Evolutionary conservation across 2,329 filamentous ascomycete species (phyloP), one percentile per base, ranked within the genome.

Genomic region (Geosmithia morbida): DNA sequence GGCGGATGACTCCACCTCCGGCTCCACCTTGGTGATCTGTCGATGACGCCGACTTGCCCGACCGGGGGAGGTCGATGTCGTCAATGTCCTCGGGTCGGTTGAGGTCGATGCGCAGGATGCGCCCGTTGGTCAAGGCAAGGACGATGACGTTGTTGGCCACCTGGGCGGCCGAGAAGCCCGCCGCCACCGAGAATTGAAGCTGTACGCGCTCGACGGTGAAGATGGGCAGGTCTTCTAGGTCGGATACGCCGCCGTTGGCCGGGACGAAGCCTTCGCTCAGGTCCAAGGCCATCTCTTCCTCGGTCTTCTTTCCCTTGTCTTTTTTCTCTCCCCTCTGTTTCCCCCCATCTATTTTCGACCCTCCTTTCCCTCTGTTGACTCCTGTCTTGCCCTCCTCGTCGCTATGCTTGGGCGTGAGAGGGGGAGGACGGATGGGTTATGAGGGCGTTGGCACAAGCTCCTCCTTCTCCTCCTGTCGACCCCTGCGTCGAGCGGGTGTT

Each of bases 101-200:
- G 46, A 97, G 70, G 62, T 97, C 92, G 62, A 98, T 98, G 51
- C 92, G 81, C 50, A 98, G 70, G 53, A 98, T 92, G 56, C 90
- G 83, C 46, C 88, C 87, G 49, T 90, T 96, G 5, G 88, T 90
- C 39, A 98, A 75, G 41, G 92, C 92, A 46, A 98, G 73, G 19
- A 97, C 81, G 49, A 98, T 76, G 51, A 97, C 89, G 70, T 98
- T 96, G 66, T 98, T 97, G 53, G 90, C 89, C 48, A 97, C 90
- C 65, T 96, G 89, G 41, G 89, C 89, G 17, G 92, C 89, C 44
- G 95, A 92, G 61, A 98, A 97, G 65, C 96, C 87, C 54, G 90
- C 88, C 2, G 90, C 87, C 57, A 97, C 83, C 50, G 87, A 84
- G 72, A 98, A 98, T 63, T 92, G 86, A 52, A 97, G 80, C 69